Base-by-base conservation (phyloP, 495 filamentous ascomycete genomes). In the Aspergillus ellipticus region DNA sequence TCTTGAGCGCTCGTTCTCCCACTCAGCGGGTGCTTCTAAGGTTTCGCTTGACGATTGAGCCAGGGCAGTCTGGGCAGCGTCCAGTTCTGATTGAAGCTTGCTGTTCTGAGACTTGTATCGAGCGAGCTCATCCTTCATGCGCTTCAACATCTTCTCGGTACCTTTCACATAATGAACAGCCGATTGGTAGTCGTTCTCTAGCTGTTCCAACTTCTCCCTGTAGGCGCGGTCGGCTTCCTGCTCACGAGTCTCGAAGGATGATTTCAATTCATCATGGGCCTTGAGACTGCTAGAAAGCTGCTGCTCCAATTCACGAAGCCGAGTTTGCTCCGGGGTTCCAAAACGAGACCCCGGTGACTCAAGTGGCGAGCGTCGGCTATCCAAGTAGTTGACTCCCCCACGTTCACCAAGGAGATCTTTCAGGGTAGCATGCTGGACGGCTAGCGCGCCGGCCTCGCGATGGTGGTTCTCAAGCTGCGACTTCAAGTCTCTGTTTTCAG, bases 91-190 rank as follows among this genome's bases (percentile, higher is more conserved):
- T 68, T 95, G 91, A 31, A 97, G 68, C 53, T 86, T 86, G n/a
- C 77, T 76, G 62, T 96, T 96, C 46, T 92, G 85, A 37, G 82
- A 73, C 79, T 96, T 97, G 69, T 92, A 92, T 33, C 92, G 89
- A 35, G 85, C 76, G 11, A 97, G 78, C 70, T 98, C 94, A 60
- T 96, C 91, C 77, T 98, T 97, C 85, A 98, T 96, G 62, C 92
- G 92, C 72, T 93, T 92, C 21, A 98, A 79, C 90, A 99, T 96
- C 81, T 96, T 97, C 73, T 99, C 95, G 1, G 93, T 97, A 39
- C 94, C 95, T 66, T 96, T 95, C 59, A 99, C 90, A 66, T 99
- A 99, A 71, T 96, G 92, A n/a, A 97, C 92, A 11, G 95, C 92
- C n/a, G 95, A 96, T 67, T 96, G 91, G 66, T 99, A 96, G 66